Percentiles rank a stretch among this genome's conserved stretches.
Evolutionary conservation across 164 flowering plant species (phyloP).

Genomic region (Sedum album): DNA sequence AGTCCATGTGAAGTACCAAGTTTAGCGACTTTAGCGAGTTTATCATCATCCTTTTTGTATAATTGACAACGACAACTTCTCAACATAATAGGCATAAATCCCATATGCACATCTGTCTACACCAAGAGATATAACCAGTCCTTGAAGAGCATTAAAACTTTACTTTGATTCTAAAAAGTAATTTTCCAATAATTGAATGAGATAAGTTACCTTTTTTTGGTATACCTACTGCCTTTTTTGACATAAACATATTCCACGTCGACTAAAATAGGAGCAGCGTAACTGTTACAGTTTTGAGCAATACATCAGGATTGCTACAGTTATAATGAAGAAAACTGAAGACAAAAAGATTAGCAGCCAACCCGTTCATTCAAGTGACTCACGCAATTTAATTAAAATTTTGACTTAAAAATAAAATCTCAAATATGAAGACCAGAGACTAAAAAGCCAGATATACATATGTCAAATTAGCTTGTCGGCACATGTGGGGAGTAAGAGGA

Average conservation of each 20-base stretch:
- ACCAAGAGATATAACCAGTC: slow-evolving; percentile 11
- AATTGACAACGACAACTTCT: slow-evolving; percentile 70
- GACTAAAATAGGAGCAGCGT: slow-evolving; percentile 73
- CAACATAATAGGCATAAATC: slow-evolving; percentile 86
- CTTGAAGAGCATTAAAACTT: background rate
- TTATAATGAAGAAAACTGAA: too few relatives aligned
- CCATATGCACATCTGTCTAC: slow-evolving; percentile 57
- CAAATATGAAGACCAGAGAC: background rate
- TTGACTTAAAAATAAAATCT: background rate
- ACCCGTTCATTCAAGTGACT: background rate
- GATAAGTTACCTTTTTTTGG: slow-evolving; percentile 27
- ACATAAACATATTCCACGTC: slow-evolving; percentile 42
- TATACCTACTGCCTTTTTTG: slow-evolving; percentile 13
- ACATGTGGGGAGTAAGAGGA: slow-evolving; percentile 50
- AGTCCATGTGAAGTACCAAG: slow-evolving; percentile 35
- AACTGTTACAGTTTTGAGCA: slow-evolving; percentile 24
- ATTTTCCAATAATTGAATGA: background rate
- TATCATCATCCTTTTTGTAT: slow-evolving; percentile 76
- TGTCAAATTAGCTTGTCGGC: slow-evolving; percentile 77
- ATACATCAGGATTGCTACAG: too few relatives aligned
- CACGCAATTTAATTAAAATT: too few relatives aligned
- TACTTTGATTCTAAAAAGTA: background rate
- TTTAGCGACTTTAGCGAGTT: slow-evolving; percentile 75
- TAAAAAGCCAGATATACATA: slow-evolving; percentile 20
- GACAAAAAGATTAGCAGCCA: background rate